Evolutionary conservation across 345 rosid genomes (phyloP).

Genomic region (Populus nigra): DNA sequence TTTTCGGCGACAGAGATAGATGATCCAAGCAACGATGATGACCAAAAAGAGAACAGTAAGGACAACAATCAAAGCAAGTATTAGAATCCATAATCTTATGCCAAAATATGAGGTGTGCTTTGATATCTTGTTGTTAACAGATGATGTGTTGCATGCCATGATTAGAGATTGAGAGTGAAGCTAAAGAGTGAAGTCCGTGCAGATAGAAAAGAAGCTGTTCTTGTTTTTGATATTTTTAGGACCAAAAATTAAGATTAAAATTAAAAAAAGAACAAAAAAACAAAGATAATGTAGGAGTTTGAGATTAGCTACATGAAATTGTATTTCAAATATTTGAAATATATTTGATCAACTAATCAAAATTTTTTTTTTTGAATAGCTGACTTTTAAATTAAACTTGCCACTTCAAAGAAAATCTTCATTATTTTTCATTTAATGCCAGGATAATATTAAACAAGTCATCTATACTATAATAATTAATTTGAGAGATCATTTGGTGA

Average conservation of each 20-base stretch:
- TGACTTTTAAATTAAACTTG: too few relatives aligned
- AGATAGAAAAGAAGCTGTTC: background rate
- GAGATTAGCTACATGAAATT: background rate
- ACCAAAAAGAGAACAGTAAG: conserved; percentile 23
- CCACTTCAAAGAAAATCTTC: too few relatives aligned
- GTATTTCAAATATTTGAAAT: background rate
- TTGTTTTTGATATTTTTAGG: background rate
- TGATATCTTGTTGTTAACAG: conserved; percentile 26
- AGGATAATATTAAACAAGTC: too few relatives aligned
- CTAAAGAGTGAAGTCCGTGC: background rate
- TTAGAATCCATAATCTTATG: conserved; percentile 47
- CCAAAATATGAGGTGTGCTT: conserved; percentile 51
- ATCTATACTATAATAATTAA: too few relatives aligned
- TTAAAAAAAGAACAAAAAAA: background rate
- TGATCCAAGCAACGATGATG: conserved; percentile 29
- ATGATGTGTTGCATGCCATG: conserved; percentile 28
- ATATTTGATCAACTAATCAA: background rate
- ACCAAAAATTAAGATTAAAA: background rate
- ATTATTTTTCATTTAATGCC: too few relatives aligned
- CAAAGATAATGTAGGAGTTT: background rate
- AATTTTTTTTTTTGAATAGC: too few relatives aligned
- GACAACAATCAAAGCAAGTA: conserved; percentile 29
- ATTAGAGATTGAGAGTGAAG: background rate
- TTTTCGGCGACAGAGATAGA: conserved; percentile 30
- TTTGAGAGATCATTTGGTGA: too few relatives aligned